phyloP scores from a whole-genome alignment of 1,284 basidiomycete species.

The Microstroma glucosiphilum region DNA sequence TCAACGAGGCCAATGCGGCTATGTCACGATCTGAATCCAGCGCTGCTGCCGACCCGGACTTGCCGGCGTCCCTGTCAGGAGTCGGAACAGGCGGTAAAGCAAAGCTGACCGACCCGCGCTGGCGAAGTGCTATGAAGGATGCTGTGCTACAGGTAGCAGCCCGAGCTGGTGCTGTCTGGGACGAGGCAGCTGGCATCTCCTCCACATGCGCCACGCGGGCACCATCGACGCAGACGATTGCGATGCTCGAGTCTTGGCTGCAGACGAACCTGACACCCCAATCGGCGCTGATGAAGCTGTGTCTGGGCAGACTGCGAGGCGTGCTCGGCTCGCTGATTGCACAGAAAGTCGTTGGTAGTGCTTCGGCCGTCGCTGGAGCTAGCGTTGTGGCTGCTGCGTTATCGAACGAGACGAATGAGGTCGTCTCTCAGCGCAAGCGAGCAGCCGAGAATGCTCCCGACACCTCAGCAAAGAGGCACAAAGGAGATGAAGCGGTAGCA shows the following conservation, averaged over 20 bases:
- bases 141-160: constrained; percentile 64
- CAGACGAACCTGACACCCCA: constrained; percentile 28
- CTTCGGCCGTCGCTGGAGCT: neutral
- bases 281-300: constrained; percentile 33
- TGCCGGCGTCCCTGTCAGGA: too few relatives aligned
- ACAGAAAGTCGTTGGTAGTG: neutral
- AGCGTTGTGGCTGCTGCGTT: neutral
- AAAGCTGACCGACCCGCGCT: constrained; percentile 55
- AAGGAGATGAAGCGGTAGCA: neutral
- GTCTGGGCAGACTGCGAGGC: constrained; percentile 27
- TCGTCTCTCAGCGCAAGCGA: neutral
- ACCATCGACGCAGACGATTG: constrained; percentile 26
- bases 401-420: neutral
- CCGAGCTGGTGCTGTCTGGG: constrained; percentile 53
- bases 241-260: constrained; percentile 36
- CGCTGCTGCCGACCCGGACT: neutral
- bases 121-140: constrained; percentile 58
- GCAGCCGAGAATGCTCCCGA: neutral
- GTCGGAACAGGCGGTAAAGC: constrained; percentile 22
- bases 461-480: too few relatives aligned
- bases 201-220: constrained; percentile 14
- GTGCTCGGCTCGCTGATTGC: constrained; percentile 12
- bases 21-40: constrained; percentile 16
- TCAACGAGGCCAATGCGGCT: constrained; percentile 55
- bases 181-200: constrained; percentile 11